These are phyloP conservation scores for Cystobasidium slooffiae DNA, from an alignment of 1,284 basidiomycete species.

Conservation along the genomic window DNA sequence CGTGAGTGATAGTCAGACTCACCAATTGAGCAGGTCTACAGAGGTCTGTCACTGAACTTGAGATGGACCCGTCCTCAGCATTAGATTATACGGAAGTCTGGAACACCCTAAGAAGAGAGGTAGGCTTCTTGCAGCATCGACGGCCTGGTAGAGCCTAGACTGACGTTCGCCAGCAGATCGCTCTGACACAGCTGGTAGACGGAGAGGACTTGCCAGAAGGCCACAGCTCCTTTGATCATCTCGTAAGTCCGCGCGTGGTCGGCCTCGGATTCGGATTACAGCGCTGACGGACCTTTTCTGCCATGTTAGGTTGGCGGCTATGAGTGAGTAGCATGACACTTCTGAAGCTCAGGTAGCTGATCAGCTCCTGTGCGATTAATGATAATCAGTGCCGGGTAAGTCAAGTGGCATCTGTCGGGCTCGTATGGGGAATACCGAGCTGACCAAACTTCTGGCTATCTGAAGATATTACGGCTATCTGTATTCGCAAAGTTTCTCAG, in stretches of 20 bases:
- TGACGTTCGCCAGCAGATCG: constrained; percentile 52
- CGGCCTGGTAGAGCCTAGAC: constrained; percentile 60
- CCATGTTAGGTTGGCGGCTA: constrained; percentile 6
- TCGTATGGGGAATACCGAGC: neutral
- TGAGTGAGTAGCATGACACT: neutral
- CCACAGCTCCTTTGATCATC: constrained; percentile 38
- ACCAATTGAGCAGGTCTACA: neutral
- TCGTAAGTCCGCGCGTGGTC: constrained; percentile 8
- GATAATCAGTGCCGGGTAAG: constrained; percentile 15
- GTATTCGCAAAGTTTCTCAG: constrained; percentile 35
- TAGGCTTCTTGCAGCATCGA: constrained; percentile 52
- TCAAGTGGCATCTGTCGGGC: no score
- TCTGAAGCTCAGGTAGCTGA: no score
- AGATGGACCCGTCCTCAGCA: constrained; percentile 36
- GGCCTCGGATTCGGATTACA: no score
- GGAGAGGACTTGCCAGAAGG: constrained; percentile 22
- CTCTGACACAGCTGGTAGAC: constrained; percentile 26
- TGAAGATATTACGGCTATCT: constrained; percentile 67
- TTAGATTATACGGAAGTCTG: constrained; percentile 75
- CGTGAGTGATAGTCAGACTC: neutral
- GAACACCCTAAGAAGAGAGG: constrained; percentile 68
- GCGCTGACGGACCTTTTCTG: neutral
- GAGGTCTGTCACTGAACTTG: neutral
- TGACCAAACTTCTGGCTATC: neutral
- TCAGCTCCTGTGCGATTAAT: no score